Base-by-base conservation (phyloP, 164 flowering plant species). In the Kingdonia uniflora region DNA sequence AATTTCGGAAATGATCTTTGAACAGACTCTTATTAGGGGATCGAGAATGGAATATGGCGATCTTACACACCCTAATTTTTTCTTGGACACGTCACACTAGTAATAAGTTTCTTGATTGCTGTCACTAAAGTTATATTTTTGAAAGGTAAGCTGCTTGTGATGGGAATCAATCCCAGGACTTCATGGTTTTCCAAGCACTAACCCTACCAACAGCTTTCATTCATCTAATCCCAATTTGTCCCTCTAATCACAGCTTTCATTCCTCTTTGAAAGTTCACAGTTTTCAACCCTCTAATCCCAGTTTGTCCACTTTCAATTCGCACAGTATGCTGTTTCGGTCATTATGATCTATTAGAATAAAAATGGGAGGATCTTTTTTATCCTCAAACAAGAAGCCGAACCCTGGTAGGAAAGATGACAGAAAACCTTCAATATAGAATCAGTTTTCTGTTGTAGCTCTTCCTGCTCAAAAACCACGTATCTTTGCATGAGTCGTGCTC, bases 271-370 rank as follows among this genome's bases (percentile, higher is more conserved):
- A n/a, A n/a, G n/a, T n/a, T n/a, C n/a, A 74, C 14, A 11, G 72
- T 74, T 41, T 70, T 66, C 77, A 71, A 71, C 68, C 80, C 67
- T 43, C 80, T 78, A 52, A 73, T 76, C n/a, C 80, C 81, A 53
- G 56, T 58, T 51, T 56, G 69, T 42, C 66, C 59, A 44, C 81
- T 73, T 52, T 63, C 68, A 22, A 59, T 49, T 76, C 75, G 69
- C 43, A 63, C 67, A 3, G 69, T n/a, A 63, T 22, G 55, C 54
- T 52, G 55, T 44, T 66, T 14, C 62, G 64, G 29, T 80, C 74
- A 60, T 57, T 63, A 12, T 65, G 71, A 54, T 71, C 65, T 24
- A 59, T 57, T 29, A 61, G 52, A 15, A 75, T 56, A 19, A 65
- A 61, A 16, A 59, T 2, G 10, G 80, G 76, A 55, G 80, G 82